A percentile compares a stretch with the other conserved stretches of the same genome.
Conservation (phyloP, 1,139 yeast genomes). For the Candida dubliniensis region DNA sequence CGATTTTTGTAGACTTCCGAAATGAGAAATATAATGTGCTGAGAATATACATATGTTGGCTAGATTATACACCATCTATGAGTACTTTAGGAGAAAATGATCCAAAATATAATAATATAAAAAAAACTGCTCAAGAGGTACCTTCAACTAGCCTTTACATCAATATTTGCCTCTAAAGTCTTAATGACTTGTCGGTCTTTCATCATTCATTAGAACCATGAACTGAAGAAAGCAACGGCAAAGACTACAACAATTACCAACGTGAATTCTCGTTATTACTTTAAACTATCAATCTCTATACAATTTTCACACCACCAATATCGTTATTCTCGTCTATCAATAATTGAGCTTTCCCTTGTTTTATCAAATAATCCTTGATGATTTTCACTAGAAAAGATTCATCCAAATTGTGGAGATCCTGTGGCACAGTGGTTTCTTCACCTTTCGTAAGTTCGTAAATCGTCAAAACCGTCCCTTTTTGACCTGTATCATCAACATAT, state of each 20-base stretch:
- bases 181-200: slow-evolving; percentile 1
- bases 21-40: slow-evolving; percentile 18
- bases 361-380: slow-evolving; percentile 55
- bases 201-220: slow-evolving; percentile 3
- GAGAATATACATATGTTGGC: slow-evolving; percentile 16
- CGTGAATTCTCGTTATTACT: not conserved
- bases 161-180: slow-evolving; percentile 15
- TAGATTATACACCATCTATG: slow-evolving; percentile 27
- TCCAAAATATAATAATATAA: not conserved
- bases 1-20: slow-evolving; percentile 24
- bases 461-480: slow-evolving; percentile 74
- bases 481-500: slow-evolving; percentile 69
- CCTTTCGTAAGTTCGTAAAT: slow-evolving; percentile 75
- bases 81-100: not conserved
- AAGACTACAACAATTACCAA: not conserved
- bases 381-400: slow-evolving; percentile 54
- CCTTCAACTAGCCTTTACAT: slow-evolving; percentile 12
- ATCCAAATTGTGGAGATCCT: slow-evolving; percentile 66
- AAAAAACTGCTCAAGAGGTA: slow-evolving; percentile 5
- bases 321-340: slow-evolving; percentile 55
- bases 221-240: slow-evolving; percentile 10
- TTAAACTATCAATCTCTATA: slow-evolving; percentile 17
- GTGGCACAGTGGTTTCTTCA: slow-evolving; percentile 47
- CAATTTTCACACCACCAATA: slow-evolving; percentile 71
- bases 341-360: slow-evolving; percentile 66